Evolutionary conservation across 257 asterid species (phyloP), one percentile per base, ranked within the genome.

Genomic region (Nicotiana attenuata): DNA sequence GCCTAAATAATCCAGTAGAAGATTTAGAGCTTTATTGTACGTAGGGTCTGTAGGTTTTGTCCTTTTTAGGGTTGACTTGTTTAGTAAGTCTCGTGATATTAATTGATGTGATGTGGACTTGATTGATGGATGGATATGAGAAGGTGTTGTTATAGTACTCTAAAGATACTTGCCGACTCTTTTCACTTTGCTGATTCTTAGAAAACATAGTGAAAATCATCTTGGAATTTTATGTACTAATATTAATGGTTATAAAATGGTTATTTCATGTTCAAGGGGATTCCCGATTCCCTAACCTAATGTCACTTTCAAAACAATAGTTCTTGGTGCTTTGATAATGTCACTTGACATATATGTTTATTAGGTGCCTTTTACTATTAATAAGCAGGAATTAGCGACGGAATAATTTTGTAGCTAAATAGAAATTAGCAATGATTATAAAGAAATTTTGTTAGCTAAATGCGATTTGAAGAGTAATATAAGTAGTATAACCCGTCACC

Each of bases 51-150:
- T 55, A 63, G 67, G 38, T 1, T 59, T 78, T 78, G 71, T 78
- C 81, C 7, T 35, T 59, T 73, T 59, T 56, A 1, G 81, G 81
- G 81, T 77, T 77, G 68, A 78, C 71, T 78, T 77, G 45, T 6
- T 13, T 67, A 3, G 2, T 22, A 3, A 71, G 8, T 71, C 78
- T 71, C 60, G 78, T 71, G 78, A n/a, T 69, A 24, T 69, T 41
- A n/a, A 13, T 71, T 71, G 57, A 71, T 71, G 59, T 41, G 78
- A 69, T 38, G 78, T 73, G 4, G 41, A 64, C 47, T 5, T 31
- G 33, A 47, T 15, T 14, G 61, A 47, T 73, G 10, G 31, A 41
- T 55, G 61, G 57, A 19, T 57, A 19, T 71, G 60, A 20, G 60
- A 14, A 7, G 59, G 14, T 71, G 60, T 13, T 45, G 31, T 71